A percentile compares a stretch with the other conserved stretches of the same genome.
phyloP scores from a whole-genome alignment of 306 rosid species.

The Cucumis hystrix region DNA sequence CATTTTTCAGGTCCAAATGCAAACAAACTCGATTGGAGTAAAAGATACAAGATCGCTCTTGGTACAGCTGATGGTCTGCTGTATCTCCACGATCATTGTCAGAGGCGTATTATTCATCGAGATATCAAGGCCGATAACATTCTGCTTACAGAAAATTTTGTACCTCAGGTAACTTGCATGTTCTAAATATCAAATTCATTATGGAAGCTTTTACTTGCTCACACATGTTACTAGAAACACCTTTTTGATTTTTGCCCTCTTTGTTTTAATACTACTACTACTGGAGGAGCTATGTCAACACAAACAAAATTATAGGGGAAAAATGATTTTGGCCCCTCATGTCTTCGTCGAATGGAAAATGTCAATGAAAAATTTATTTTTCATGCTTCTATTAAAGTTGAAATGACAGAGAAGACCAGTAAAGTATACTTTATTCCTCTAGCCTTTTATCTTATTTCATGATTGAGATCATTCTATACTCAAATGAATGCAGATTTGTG shows the following conservation, averaged over 20 bases:
- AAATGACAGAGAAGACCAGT: not conserved
- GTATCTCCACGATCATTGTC: conserved; percentile 70
- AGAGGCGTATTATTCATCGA: conserved; percentile 64
- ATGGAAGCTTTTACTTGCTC: not conserved
- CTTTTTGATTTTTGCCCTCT: not conserved
- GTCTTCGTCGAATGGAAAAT: not conserved
- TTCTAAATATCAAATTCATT: not conserved
- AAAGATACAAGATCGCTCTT: conserved; percentile 46
- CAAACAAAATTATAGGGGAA: not conserved
- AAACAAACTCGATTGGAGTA: conserved; percentile 45
- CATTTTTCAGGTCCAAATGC: conserved; percentile 31
- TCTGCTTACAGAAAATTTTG: conserved; percentile 61
- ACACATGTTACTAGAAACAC: not conserved
- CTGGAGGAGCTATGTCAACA: not conserved
- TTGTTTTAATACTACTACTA: not conserved
- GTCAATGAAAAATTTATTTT: not conserved
- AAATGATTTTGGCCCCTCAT: not conserved
- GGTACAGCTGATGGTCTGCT: conserved; percentile 66
- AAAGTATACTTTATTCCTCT: not conserved
- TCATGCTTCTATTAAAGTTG: not conserved
- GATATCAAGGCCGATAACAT: conserved; percentile 71
- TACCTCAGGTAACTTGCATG: conserved; percentile 52
- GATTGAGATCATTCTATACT: not conserved
- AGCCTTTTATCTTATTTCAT: not conserved
- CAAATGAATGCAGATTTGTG: conserved; percentile 56